Percentiles rank a stretch among this genome's conserved stretches.
phyloP scores from a whole-genome alignment of 148 eudicot genomes.

The Amaranthus hypochondriacus region DNA sequence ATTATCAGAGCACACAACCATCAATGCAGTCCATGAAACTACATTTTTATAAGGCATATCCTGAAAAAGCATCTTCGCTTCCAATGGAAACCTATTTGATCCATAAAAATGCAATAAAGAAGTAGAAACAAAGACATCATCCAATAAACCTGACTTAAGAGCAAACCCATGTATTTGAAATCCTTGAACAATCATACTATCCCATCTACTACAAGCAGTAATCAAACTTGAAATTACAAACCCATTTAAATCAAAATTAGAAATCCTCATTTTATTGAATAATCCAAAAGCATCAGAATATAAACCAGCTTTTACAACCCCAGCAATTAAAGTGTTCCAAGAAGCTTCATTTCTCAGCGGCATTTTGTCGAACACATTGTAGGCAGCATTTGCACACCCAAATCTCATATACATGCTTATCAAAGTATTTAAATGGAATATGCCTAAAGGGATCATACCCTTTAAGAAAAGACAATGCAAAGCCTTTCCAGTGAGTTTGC shows the following conservation, averaged over 20 bases:
- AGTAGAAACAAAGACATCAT: constrained; percentile 56
- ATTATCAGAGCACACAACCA: constrained; percentile 48
- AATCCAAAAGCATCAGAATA: constrained; percentile 36
- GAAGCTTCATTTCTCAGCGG: constrained; percentile 59
- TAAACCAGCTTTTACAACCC: constrained; percentile 45
- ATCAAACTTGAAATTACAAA: constrained; percentile 57
- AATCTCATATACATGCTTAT: constrained; percentile 56
- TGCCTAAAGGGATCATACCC: constrained; percentile 31
- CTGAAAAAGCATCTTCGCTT: constrained; percentile 44
- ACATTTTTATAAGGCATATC: constrained; percentile 61
- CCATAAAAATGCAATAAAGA: constrained; percentile 67
- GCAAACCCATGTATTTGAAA: constrained; percentile 54
- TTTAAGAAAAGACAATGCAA: constrained; percentile 54
- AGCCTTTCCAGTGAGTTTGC: constrained; percentile 39
- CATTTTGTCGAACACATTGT: constrained; percentile 63
- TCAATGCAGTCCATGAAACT: constrained; percentile 74
- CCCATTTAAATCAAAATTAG: constrained; percentile 39
- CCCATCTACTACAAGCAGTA: constrained; percentile 52
- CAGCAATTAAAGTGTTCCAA: constrained; percentile 71
- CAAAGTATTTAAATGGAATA: constrained; percentile 56
- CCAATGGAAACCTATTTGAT: constrained; percentile 34
- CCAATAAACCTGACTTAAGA: constrained; percentile 44
- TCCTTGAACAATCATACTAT: constrained; percentile 47
- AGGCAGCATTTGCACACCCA: constrained; percentile 37
- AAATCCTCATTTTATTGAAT: constrained; percentile 45